Percentiles rank a stretch among this genome's conserved stretches.
Conservation (phyloP, 768 basidiomycete genomes). For the Guyanaporus albipodus region DNA sequence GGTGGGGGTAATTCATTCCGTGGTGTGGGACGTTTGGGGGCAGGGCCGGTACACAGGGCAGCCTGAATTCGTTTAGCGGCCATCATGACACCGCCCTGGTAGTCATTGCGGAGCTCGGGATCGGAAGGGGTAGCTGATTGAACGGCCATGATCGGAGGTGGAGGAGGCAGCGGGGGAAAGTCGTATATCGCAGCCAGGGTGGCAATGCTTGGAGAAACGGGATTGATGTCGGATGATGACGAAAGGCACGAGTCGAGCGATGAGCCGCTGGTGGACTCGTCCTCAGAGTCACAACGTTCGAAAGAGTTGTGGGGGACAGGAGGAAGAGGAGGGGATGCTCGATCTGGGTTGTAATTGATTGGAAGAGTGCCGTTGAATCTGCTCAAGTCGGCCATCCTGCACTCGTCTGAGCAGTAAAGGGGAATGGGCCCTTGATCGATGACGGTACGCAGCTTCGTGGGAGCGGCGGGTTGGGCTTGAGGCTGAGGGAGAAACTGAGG, state of each 20-base stretch:
- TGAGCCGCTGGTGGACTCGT: constrained; percentile 40
- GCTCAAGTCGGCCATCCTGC: constrained; percentile 56
- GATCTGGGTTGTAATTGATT: constrained; percentile 47
- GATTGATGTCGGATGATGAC: constrained; percentile 20
- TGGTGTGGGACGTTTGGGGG: constrained; percentile 34
- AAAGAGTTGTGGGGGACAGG: constrained; percentile 40
- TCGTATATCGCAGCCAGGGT: constrained; percentile 39
- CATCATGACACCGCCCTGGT: constrained; percentile 66
- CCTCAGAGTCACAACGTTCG: constrained; percentile 33
- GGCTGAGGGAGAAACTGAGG: constrained; percentile 21
- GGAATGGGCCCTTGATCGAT: constrained; percentile 81
- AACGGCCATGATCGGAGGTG: constrained; percentile 38
- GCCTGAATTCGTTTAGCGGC: constrained; percentile 53
- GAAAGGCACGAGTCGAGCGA: constrained; percentile 35
- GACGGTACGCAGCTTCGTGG: constrained; percentile 54
- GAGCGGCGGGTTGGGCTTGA: constrained; percentile 27
- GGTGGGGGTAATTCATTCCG: constrained; percentile 34
- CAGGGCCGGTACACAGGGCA: constrained; percentile 40
- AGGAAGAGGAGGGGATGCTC: constrained; percentile 38
- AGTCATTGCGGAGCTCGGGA: constrained; percentile 38
- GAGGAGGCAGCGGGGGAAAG: constrained; percentile 53
- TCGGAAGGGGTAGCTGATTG: constrained; percentile 22
- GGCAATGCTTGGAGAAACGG: constrained; percentile 32
- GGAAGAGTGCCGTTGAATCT: constrained; percentile 37
- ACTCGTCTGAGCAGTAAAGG: constrained; percentile 81